phyloP scores from a whole-genome alignment of 768 basidiomycete species.

The Boletus patriciae region DNA sequence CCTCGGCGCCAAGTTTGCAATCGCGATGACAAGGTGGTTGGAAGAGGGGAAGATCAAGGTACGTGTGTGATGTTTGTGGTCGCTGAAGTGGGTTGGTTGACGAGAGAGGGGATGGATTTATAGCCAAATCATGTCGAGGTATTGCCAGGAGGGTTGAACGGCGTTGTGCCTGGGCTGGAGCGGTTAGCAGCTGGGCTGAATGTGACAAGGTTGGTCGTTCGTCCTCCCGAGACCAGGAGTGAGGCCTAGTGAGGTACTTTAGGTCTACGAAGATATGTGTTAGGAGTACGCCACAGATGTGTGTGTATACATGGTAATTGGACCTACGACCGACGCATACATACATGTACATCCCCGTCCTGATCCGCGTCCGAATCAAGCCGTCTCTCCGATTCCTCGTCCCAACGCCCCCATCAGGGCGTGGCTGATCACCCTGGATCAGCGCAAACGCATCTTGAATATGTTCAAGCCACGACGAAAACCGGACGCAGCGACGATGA shows the following conservation, averaged over 20 bases:
- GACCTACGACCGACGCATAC: no score
- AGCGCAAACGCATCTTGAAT: conserved; percentile 89
- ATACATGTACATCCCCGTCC: conserved; percentile 42
- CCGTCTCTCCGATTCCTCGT: conserved; percentile 91
- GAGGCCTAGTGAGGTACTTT: background rate
- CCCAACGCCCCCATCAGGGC: conserved; percentile 77
- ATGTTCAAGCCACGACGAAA: conserved; percentile 71
- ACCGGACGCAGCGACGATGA: no score
- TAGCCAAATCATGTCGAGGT: conserved; percentile 41
- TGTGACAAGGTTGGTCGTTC: conserved; percentile 39
- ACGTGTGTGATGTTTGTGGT: background rate
- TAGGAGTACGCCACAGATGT: no score
- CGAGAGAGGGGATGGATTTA: background rate
- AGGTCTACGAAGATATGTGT: background rate
- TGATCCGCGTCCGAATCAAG: conserved; percentile 70
- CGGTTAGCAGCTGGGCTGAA: conserved; percentile 35
- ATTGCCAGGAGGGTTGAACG: conserved; percentile 38
- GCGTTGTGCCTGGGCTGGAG: conserved; percentile 33
- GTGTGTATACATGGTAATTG: no score
- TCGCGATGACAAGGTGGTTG: conserved; percentile 12
- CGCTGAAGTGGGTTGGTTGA: background rate
- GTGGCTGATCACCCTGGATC: conserved; percentile 85
- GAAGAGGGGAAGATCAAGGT: conserved; percentile 20
- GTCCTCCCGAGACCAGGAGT: conserved; percentile 4
- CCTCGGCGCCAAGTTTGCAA: conserved; percentile 11